These are phyloP conservation scores for Tylopilus sp. DNA, from an alignment of 1,284 basidiomycete genomes.

Conservation along the genomic window DNA sequence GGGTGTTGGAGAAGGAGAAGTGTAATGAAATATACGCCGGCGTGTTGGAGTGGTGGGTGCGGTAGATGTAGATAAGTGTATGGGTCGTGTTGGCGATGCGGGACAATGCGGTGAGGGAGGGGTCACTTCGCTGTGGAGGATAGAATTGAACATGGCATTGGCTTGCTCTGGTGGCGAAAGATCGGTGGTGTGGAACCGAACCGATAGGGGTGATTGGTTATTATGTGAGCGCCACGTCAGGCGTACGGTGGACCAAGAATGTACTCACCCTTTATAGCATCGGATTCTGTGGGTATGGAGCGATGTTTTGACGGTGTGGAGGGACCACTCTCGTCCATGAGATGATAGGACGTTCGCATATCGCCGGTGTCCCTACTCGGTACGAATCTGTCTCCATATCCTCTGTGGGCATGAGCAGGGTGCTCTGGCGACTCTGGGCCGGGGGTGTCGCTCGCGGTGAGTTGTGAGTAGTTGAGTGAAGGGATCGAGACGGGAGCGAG, in stretches of 20 bases:
- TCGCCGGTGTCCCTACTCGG: constrained; percentile 68
- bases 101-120: constrained; percentile 61
- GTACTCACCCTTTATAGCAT: constrained; percentile 64
- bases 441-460: constrained; percentile 53
- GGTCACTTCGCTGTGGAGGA: constrained; percentile 72
- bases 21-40: constrained; percentile 64
- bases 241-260: not conserved
- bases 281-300: constrained; percentile 73
- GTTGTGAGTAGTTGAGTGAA: constrained; percentile 50
- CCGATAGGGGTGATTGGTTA: not conserved
- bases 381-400: constrained; percentile 77
- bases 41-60: constrained; percentile 62
- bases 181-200: constrained; percentile 5
- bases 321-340: constrained; percentile 65
- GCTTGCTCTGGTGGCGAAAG: constrained; percentile 58
- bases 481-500: constrained; percentile 43
- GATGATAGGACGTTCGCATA: constrained; percentile 71
- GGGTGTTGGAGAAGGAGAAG: constrained; percentile 55
- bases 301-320: constrained; percentile 66
- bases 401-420: constrained; percentile 37
- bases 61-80: constrained; percentile 36
- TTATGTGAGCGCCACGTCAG: constrained; percentile 2
- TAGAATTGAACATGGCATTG: constrained; percentile 69
- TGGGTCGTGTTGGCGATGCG: constrained; percentile 55
- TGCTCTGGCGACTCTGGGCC: constrained; percentile 53